phyloP scores from a whole-genome alignment of 148 eudicot genomes.

The Vaccinium myrtillus region DNA sequence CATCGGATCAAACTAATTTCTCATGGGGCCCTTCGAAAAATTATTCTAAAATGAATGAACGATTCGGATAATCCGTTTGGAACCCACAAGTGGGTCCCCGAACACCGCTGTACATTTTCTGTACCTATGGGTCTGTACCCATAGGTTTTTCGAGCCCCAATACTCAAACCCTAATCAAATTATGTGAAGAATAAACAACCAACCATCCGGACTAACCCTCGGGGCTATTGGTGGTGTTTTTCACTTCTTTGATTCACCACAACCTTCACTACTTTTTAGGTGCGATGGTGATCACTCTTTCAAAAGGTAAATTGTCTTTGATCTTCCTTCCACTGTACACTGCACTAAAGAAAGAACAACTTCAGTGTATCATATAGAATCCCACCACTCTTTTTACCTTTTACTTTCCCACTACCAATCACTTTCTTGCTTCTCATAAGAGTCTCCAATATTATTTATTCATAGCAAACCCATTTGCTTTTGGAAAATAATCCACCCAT shows the following conservation, averaged over 20 bases:
- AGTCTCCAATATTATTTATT: conserved; percentile 4
- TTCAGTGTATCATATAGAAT: neutral
- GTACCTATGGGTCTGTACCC: no score
- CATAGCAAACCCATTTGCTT: no score
- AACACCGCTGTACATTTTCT: no score
- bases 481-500: neutral
- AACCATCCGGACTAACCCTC: no score
- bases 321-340: neutral
- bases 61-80: no score
- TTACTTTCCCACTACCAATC: neutral
- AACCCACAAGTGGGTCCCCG: no score
- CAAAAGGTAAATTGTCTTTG: neutral
- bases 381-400: neutral
- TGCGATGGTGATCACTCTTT: neutral
- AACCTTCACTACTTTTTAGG: neutral
- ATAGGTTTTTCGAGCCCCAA: no score
- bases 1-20: no score
- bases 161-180: no score
- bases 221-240: neutral
- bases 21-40: no score
- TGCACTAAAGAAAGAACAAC: conserved; percentile 1
- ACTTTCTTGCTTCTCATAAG: neutral
- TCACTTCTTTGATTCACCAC: neutral
- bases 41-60: no score
- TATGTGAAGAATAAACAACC: no score